phyloP scores from a whole-genome alignment of 176 grass and related monocot genomes.

The Guadua angustifolia region DNA sequence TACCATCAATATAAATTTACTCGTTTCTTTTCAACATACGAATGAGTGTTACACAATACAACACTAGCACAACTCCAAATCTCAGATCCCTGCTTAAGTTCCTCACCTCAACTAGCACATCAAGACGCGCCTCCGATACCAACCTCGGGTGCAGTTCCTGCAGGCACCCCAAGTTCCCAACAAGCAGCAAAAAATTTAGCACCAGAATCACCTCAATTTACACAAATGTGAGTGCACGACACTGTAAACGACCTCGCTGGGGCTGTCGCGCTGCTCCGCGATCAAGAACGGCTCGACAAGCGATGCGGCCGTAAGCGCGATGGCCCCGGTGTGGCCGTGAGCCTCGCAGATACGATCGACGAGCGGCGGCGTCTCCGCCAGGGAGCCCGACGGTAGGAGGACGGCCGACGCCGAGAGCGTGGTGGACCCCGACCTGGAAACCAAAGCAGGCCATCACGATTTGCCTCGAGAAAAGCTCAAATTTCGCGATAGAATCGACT shows the following conservation, averaged over 20 bases:
- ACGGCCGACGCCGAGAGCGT: slow-evolving; percentile 85
- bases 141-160: slow-evolving; percentile 70
- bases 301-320: slow-evolving; percentile 64
- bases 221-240: neutral
- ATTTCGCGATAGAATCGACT: neutral
- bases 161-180: neutral
- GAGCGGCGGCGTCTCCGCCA: slow-evolving; percentile 47
- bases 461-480: slow-evolving; percentile 2
- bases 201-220: slow-evolving; percentile 11
- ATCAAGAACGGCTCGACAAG: slow-evolving; percentile 76
- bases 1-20: slow-evolving; percentile 10
- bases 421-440: slow-evolving; percentile 74
- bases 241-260: slow-evolving; percentile 50
- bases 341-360: slow-evolving; percentile 50
- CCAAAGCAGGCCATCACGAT: slow-evolving; percentile 28
- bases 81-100: neutral
- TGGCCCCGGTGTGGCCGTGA: slow-evolving; percentile 52
- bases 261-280: slow-evolving; percentile 63
- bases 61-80: neutral
- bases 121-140: slow-evolving; percentile 55
- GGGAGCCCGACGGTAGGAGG: slow-evolving; percentile 61
- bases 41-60: neutral
- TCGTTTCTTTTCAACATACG: neutral
- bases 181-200: slow-evolving; percentile 33
- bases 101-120: slow-evolving; percentile 87